Conservation (phyloP, 768 basidiomycete species). For the Mycena epipterygia region DNA sequence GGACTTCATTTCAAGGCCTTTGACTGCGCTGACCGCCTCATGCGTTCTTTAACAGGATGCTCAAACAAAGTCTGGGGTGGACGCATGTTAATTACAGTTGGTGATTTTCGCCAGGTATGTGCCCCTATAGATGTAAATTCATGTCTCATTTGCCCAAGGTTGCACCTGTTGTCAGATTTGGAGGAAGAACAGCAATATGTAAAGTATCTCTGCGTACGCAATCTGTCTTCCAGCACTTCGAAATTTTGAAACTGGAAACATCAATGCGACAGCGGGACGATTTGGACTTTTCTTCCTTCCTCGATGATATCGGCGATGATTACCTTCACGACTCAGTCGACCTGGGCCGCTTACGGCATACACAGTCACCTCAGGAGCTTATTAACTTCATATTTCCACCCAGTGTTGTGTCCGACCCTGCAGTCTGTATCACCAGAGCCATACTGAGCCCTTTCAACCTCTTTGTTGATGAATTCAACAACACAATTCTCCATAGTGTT, state of each 20-base stretch:
- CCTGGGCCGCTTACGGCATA: constrained; percentile 1
- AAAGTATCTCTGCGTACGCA: not conserved
- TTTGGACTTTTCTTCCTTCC: not conserved
- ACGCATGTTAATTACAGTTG: too few species aligned
- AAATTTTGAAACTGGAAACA: not conserved
- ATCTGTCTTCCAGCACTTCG: not conserved
- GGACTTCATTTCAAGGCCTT: too few species aligned
- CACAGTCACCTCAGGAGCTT: not conserved
- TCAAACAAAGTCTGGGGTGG: too few species aligned
- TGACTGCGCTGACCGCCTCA: constrained; percentile 12
- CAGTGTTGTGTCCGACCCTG: not conserved
- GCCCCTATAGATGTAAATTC: too few species aligned
- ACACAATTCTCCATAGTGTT: not conserved
- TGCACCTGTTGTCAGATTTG: not conserved
- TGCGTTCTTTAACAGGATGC: too few species aligned
- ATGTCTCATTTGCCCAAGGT: not conserved
- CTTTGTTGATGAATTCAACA: constrained; percentile 10
- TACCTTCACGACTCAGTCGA: not conserved
- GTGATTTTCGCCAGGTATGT: too few species aligned
- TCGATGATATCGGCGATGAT: constrained; percentile 4
- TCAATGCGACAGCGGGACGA: not conserved
- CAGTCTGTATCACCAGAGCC: not conserved
- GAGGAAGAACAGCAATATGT: not conserved
- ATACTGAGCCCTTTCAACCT: not conserved
- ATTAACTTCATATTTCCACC: not conserved